Conservation (phyloP, 805 yeast species). For the Saccharomycopsis schoenii region DNA sequence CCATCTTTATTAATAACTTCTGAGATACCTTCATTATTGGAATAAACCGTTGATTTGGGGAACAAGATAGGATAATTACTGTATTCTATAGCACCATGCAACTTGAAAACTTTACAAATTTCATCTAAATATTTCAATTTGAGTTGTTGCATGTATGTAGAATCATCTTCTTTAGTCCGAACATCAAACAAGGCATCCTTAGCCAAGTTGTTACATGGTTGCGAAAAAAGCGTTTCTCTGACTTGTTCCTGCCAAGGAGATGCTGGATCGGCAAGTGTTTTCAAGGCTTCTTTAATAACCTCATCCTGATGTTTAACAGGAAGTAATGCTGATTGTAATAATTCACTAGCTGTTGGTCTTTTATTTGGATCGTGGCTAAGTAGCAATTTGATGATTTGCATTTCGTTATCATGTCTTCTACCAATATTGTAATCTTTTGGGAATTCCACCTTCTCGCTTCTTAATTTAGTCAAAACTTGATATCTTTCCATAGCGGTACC, state of each 20-base stretch:
- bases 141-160: slow-evolving; percentile 28
- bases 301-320: slow-evolving; percentile 89
- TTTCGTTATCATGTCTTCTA: slow-evolving; percentile 43
- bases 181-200: slow-evolving; percentile 76
- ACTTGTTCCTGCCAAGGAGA: slow-evolving; percentile 95
- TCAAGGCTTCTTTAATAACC: slow-evolving; percentile 77
- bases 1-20: slow-evolving; percentile 83
- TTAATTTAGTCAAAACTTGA: slow-evolving; percentile 51
- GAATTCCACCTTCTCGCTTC: slow-evolving; percentile 51
- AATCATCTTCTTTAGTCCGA: slow-evolving; percentile 20
- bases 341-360: slow-evolving; percentile 71
- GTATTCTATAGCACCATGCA: slow-evolving; percentile 84
- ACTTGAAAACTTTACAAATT: slow-evolving; percentile 52
- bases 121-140: slow-evolving; percentile 51
- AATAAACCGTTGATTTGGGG: slow-evolving; percentile 71
- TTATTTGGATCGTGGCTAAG: slow-evolving; percentile 69
- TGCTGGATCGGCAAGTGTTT: slow-evolving; percentile 77
- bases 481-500: slow-evolving; percentile 94
- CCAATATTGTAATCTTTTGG: slow-evolving; percentile 56
- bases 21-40: slow-evolving; percentile 53
- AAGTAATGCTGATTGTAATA: slow-evolving; percentile 71
- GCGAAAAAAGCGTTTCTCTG: slow-evolving; percentile 73
- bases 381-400: slow-evolving; percentile 53
- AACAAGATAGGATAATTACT: slow-evolving; percentile 56
- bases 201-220: slow-evolving; percentile 67